Evolutionary conservation across 345 rosid species (phyloP), one percentile per base, ranked within the genome.

Genomic region (Citrus reticulata): DNA sequence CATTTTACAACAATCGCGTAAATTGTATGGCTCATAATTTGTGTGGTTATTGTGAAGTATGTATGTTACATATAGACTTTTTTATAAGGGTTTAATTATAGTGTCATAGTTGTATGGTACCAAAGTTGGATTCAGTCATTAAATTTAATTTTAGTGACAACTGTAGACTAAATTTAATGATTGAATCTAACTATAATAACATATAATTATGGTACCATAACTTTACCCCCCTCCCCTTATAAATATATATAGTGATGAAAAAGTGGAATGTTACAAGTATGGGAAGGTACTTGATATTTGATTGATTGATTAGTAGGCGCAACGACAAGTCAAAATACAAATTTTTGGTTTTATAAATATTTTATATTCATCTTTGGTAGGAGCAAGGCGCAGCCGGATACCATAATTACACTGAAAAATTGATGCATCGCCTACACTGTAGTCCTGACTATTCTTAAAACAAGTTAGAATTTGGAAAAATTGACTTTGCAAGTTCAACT

Each of bases 61-160:
- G 4, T 30, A 30, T 30, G 32, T 30, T 30, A 30, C 4, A 30
- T 29, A 29, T 0, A 2, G 2, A 29, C 2, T 29, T 2, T 0
- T 0, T 29, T 29, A 1, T 29, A 29, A 1, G 30, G 3, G 3
- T 29, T 29, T 0, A 29, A 0, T 29, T 29, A 29, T 29, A 2
- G 0, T 29, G 0, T 0, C 0, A 29, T 0, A 29, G 3, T 29
- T 29, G 30, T 29, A 29, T 29, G 0, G 0, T 29, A 29, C 0
- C 0, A 29, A 0, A 0, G 0, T 0, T 29, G 0, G 0, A 29
- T 29, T 2, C 0, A 29, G 2, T 2, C 0, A 29, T 29, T 29
- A 2, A 29, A 29, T 29, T 29, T 29, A 29, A 29, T 29, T 29
- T 29, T 29, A 2, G 0, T 29, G 0, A 29, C 0, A 29, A 29